These are phyloP conservation scores for Hygrophorus russula DNA, from an alignment of 768 basidiomycete genomes.

Conservation along the genomic window DNA sequence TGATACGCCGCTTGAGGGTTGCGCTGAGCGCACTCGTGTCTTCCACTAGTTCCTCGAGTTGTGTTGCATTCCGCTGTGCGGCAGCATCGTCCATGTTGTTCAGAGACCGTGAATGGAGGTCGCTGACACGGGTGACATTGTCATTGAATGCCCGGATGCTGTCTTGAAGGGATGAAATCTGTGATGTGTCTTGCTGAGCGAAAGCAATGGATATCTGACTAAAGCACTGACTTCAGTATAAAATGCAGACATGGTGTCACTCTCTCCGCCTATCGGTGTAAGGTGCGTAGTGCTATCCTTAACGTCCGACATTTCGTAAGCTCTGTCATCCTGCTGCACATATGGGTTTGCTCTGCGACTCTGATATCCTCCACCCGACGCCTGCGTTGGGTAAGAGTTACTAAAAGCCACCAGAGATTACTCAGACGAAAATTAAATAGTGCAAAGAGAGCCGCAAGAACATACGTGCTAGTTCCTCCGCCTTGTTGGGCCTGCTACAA, in stretches of 20 bases:
- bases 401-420: conserved; percentile 19
- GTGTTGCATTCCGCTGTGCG: conserved; percentile 45
- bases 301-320: conserved; percentile 67
- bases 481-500: conserved; percentile 52
- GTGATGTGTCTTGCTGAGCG: neutral
- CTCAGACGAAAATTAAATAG: conserved; percentile 2
- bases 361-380: conserved; percentile 35
- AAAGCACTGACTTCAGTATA: conserved; percentile 52
- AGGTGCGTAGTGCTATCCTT: conserved; percentile 46
- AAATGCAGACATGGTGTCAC: conserved; percentile 45
- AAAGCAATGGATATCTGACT: neutral
- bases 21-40: conserved; percentile 64
- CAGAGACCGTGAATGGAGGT: conserved; percentile 64
- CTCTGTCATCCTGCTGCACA: conserved; percentile 49
- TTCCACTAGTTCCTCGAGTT: conserved; percentile 58
- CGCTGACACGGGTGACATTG: conserved; percentile 58
- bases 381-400: conserved; percentile 59
- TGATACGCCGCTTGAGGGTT: conserved; percentile 60
- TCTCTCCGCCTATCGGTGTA: conserved; percentile 29
- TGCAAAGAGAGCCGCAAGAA: conserved; percentile 9
- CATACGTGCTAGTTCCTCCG: conserved; percentile 39
- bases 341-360: conserved; percentile 50
- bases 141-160: conserved; percentile 52
- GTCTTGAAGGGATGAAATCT: conserved; percentile 76
- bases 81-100: conserved; percentile 66